Percentiles rank a stretch among this genome's conserved stretches.
Conservation (phyloP, 2,329 filamentous ascomycete species). For the Helminthosporium solani region DNA sequence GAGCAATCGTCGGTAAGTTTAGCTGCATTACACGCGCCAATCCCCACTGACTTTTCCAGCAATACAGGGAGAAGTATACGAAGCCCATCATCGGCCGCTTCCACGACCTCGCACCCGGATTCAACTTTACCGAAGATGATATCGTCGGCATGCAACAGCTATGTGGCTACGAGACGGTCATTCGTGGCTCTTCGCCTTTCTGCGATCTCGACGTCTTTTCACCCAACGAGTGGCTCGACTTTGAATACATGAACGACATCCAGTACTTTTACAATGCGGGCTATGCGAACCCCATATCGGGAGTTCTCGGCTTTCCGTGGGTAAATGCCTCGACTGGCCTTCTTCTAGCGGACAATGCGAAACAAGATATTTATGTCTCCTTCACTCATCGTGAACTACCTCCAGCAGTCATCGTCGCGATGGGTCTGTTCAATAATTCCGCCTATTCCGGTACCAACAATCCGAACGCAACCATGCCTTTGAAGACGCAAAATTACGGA, state of each 20-base stretch:
- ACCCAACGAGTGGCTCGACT: slow-evolving; percentile 64
- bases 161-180: slow-evolving; percentile 66
- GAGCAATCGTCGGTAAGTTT: slow-evolving; percentile 50
- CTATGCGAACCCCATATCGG: slow-evolving; percentile 60
- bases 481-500: slow-evolving; percentile 61
- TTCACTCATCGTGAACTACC: slow-evolving; percentile 71
- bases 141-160: slow-evolving; percentile 67
- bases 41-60: slow-evolving; percentile 18
- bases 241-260: slow-evolving; percentile 65
- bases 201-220: slow-evolving; percentile 61
- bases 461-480: slow-evolving; percentile 65
- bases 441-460: slow-evolving; percentile 53
- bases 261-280: slow-evolving; percentile 66
- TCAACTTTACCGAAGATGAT: slow-evolving; percentile 65
- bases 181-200: slow-evolving; percentile 62
- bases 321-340: slow-evolving; percentile 60
- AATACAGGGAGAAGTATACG: slow-evolving; percentile 58
- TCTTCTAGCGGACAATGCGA: slow-evolving; percentile 46
- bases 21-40: neutral
- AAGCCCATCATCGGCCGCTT: slow-evolving; percentile 61
- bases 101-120: slow-evolving; percentile 53
- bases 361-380: slow-evolving; percentile 65
- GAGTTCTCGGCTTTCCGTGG: slow-evolving; percentile 65
- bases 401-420: slow-evolving; percentile 64
- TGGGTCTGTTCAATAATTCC: slow-evolving; percentile 71